A percentile compares a stretch with the other conserved stretches of the same genome.
Conservation (phyloP, 768 basidiomycete genomes). For the Boletus vermiculosoides region DNA sequence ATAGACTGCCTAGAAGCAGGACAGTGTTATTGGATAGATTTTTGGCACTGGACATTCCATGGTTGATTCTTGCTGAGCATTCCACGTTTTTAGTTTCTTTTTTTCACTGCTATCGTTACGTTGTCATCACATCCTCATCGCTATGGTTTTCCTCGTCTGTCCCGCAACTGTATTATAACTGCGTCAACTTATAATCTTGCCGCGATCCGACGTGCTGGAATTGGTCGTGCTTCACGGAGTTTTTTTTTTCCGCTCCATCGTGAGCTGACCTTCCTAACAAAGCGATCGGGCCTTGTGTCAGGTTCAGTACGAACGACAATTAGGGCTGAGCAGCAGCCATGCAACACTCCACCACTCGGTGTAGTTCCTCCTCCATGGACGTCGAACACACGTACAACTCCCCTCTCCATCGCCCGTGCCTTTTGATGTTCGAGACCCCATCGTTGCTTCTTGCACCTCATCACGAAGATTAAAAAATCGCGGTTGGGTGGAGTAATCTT, state of each 20-base stretch:
- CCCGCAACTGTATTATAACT: constrained; percentile 20
- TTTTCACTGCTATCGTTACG: constrained; percentile 10
- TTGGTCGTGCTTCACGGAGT: constrained; percentile 22
- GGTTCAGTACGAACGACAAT: constrained; percentile 8
- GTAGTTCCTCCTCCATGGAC: constrained; percentile 2
- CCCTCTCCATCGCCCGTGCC: constrained; percentile 6
- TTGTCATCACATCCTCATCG: constrained; percentile 10
- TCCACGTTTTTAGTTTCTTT: not conserved
- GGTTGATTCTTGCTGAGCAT: constrained; percentile 3
- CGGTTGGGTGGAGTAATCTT: constrained; percentile 8
- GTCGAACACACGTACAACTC: not conserved
- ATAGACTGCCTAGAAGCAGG: constrained; percentile 9
- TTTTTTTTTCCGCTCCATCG: constrained; percentile 8
- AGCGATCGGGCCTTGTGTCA: constrained; percentile 14
- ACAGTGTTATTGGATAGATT: constrained; percentile 10
- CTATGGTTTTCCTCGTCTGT: constrained; percentile 8
- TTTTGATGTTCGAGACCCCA: constrained; percentile 14
- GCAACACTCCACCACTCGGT: not conserved
- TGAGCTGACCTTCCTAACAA: constrained; percentile 18
- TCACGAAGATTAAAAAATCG: constrained; percentile 23
- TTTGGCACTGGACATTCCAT: constrained; percentile 15
- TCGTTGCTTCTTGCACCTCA: constrained; percentile 4
- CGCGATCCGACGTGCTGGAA: constrained; percentile 4
- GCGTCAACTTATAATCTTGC: constrained; percentile 10
- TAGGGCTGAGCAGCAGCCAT: constrained; percentile 10